These are phyloP conservation scores for Cercospora berteroae DNA, from an alignment of 2,329 filamentous ascomycete genomes.

Conservation along the genomic window DNA sequence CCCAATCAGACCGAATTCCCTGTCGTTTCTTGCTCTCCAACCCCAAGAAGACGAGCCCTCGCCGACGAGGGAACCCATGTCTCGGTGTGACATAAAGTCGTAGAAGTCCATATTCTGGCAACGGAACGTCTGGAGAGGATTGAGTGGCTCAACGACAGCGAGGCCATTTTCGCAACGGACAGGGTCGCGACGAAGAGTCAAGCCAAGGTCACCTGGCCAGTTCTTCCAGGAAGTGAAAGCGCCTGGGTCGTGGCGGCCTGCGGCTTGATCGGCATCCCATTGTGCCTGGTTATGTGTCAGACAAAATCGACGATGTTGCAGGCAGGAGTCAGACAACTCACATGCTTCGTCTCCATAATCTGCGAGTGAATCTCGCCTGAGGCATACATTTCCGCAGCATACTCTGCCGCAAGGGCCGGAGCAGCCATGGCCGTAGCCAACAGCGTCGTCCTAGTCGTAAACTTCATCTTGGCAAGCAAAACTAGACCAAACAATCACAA, in stretches of 20 bases:
- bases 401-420: conserved; percentile 3
- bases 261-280: background rate
- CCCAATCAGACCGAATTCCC: conserved; percentile 56
- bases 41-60: conserved; percentile 44
- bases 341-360: conserved; percentile 25
- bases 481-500: background rate
- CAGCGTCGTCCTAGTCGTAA: conserved; percentile 12
- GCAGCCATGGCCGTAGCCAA: conserved; percentile 19
- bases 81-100: conserved; percentile 54
- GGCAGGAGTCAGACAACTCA: too few relatives aligned
- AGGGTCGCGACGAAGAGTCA: background rate
- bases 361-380: conserved; percentile 21
- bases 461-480: conserved; percentile 20
- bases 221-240: conserved; percentile 1
- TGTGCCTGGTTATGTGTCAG: background rate
- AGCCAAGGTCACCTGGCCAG: background rate
- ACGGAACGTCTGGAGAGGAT: background rate
- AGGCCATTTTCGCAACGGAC: background rate
- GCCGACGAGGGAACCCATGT: conserved; percentile 42
- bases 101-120: conserved; percentile 53
- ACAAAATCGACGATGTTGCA: too few relatives aligned
- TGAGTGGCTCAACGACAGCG: conserved; percentile 1
- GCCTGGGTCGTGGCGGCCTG: background rate
- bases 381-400: conserved; percentile 20
- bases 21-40: conserved; percentile 53